These are phyloP conservation scores for Dryadomyces sulphureus DNA, from an alignment of 2,329 filamentous ascomycete species.

Conservation along the genomic window DNA sequence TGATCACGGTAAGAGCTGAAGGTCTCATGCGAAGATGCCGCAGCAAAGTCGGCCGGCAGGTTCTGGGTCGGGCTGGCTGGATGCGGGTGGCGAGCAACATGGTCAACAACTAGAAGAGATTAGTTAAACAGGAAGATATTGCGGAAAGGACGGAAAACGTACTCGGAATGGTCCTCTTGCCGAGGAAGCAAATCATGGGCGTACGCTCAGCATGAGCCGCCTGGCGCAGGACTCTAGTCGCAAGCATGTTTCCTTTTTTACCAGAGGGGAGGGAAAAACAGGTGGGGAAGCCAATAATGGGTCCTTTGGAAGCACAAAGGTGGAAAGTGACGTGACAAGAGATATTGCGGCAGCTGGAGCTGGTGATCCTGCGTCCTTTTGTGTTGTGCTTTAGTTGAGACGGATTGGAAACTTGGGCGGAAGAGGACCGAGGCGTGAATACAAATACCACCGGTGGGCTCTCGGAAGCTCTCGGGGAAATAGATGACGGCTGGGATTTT, in stretches of 20 bases:
- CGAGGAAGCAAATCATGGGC: conserved; percentile 48
- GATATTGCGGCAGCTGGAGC: neutral
- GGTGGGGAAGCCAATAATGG: neutral
- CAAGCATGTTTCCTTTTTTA: conserved; percentile 29
- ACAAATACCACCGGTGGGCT: no score
- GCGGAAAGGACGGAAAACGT: conserved; percentile 15
- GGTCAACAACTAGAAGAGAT: conserved; percentile 38
- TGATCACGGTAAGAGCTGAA: conserved; percentile 69
- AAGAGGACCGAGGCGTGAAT: neutral
- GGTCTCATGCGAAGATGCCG: conserved; percentile 34
- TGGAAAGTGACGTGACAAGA: no score
- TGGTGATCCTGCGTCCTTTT: neutral
- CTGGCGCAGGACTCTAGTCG: conserved; percentile 42
- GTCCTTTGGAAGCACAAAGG: neutral
- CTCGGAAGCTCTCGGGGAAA: neutral
- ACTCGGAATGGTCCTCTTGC: conserved; percentile 45
- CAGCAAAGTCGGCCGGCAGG: conserved; percentile 41
- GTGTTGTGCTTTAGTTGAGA: neutral
- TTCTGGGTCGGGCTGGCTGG: conserved; percentile 52
- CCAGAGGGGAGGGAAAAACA: neutral
- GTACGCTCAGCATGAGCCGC: conserved; percentile 44
- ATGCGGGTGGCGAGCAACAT: conserved; percentile 52
- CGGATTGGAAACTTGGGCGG: neutral
- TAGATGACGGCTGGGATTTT: neutral
- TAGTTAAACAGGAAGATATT: neutral